Evolutionary conservation across 2,329 filamentous ascomycete genomes (phyloP), one percentile per base, ranked within the genome.

Genomic region (Aspergillus novoparasiticus): DNA sequence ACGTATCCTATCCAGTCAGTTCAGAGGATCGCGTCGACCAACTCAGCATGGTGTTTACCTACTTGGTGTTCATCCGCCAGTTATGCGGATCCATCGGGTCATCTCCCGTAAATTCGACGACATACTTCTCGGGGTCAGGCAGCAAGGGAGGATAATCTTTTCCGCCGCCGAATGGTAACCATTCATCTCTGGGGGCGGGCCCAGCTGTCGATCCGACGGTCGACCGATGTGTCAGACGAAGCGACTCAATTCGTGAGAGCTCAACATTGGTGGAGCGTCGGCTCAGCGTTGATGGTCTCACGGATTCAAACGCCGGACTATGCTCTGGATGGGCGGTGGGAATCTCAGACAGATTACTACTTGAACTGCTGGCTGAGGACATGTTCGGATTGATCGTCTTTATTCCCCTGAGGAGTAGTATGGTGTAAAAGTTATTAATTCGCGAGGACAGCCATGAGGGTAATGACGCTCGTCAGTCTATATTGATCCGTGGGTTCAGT

Each of bases 71-170:
- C 21, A 78, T 58, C 0, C 79, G 71, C 83, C 84, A 86, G 57
- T 86, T 86, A 68, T 84, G 81, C 2, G 84, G 82, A 69, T 86
- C 62, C 59, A 71, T 85, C 1, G 83, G 82, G 67, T 86, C 84
- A 50, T 83, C 73, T 2, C 82, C 84, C 57, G 83, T 81, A 65
- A 85, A 86, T 54, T 86, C 84, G 14, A 86, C 83, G 1, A 86
- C 80, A 63, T 86, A 87, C 61, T 84, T 80, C 64, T 86, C 83
- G 32, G 79, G 74, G 16, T 83, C 81, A 6, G 83, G 83, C 8
- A 86, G 70, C 0, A 74, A 70, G 10, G 83, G 83, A 1, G 71
- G 72, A 57, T 71, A 72, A 8, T 56, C 41, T 10, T 58, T 61
- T 10, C 45, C 54, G 81, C 66, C 71, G 14, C 72, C 72, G 50